Conservation (phyloP, 345 rosid species). For the Citrus glauca region DNA sequence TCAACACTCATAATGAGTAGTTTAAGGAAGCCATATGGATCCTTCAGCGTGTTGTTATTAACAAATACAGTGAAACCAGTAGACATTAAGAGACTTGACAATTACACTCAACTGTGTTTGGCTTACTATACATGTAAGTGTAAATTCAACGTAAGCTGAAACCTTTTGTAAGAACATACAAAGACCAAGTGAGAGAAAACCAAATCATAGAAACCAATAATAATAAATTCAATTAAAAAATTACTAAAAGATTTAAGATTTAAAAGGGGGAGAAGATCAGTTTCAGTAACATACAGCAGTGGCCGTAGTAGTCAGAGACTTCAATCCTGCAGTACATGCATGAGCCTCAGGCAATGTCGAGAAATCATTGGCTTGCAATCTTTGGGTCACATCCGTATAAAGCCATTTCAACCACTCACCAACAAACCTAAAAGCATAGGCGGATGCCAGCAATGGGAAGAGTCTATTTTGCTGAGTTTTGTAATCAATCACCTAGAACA, state of each 20-base stretch:
- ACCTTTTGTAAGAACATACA: not conserved
- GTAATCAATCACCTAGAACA: constrained; percentile 84
- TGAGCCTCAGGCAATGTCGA: constrained; percentile 96
- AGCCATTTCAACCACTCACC: constrained; percentile 99
- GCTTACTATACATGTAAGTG: not conserved
- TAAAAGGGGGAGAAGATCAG: constrained; percentile 2
- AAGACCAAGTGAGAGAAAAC: not conserved
- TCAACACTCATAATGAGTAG: not conserved
- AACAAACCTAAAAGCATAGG: constrained; percentile 95
- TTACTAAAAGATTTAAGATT: not conserved
- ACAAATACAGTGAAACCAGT: not conserved
- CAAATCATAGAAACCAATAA: not conserved
- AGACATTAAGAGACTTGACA: not conserved
- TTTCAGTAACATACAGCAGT: constrained; percentile 70
- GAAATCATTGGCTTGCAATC: constrained; percentile 85
- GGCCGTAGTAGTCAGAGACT: constrained; percentile 87
- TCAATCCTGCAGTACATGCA: constrained; percentile 98
- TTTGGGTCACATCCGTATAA: constrained; percentile 80
- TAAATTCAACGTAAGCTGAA: not conserved
- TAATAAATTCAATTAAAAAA: not conserved
- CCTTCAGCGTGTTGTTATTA: not conserved
- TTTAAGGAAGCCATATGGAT: not conserved
- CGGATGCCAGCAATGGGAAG: constrained; percentile 98
- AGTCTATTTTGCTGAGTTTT: constrained; percentile 96
- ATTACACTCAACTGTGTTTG: not conserved